Base-by-base conservation (phyloP, 371 early-diverging fungal genomes). In the Syncephalastrum sp. region DNA sequence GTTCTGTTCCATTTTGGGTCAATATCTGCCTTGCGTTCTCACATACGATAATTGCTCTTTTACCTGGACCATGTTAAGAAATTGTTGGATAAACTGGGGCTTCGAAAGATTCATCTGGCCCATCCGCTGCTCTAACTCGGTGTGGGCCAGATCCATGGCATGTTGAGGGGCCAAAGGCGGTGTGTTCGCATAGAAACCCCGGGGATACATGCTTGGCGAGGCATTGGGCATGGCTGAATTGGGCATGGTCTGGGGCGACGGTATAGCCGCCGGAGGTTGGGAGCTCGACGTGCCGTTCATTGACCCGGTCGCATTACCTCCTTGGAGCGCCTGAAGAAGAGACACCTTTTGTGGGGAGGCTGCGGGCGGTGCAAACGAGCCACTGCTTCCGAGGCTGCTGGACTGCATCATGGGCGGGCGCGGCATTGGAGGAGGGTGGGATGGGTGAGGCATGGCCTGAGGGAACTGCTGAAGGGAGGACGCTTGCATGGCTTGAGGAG, bases 81-180 rank as follows among this genome's bases (percentile, higher is more conserved):
- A 61, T 50, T 79, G 80, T 29, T 76, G 80, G 54, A 79, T 79
- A 54, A 76, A 79, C 44, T 79, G 77, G 16, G 75, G 70, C 19
- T 76, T 79, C 14, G 80, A 76, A 24, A 79, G 43, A 3, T 61
- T 8, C 4, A 65, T 69, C 25, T 57, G 64, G 52, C 47, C 53
- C 44, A 72, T 59, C 14, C 75, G 70, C 49, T 60, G 57, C 6
- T 42, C 54, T 2, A 75, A 19, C 33, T 75, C 75, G 13, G 64
- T 53, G 17, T 61, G 56, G 57, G 69, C 67, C 7, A 70, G 41
- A 8, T 66, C 64, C 42, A 72, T 50, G 0, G 58, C 60, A n/a
- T 67, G 62, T 19, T 64, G 59, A 15, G 63, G 69, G n/a, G 57
- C 55, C 43, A 78, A 27, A 49, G 65, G 41, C 38, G 63, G 57